Conservation (phyloP, 2,329 filamentous ascomycete genomes). For the Capronia americana region DNA sequence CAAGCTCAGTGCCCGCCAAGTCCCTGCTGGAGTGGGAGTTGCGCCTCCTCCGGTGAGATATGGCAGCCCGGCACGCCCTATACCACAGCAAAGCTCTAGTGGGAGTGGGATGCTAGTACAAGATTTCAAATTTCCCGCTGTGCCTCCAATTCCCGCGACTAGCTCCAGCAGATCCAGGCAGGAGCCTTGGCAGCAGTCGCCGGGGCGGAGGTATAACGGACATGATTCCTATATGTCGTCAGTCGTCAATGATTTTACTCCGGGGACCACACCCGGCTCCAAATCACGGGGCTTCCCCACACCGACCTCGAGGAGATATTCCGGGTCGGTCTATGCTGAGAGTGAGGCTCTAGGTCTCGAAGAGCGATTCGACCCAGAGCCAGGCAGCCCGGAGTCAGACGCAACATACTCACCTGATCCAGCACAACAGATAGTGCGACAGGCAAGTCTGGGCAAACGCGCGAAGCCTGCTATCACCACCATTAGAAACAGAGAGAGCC, state of each 20-base stretch:
- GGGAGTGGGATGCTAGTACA: constrained; percentile 29
- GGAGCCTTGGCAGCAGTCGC: constrained; percentile 22
- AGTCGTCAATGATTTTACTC: constrained; percentile 32
- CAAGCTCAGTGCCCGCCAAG: constrained; percentile 32
- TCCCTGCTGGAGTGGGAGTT: constrained; percentile 34
- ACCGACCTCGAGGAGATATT: constrained; percentile 30
- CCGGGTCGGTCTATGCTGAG: constrained; percentile 35
- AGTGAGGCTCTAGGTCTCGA: constrained; percentile 32
- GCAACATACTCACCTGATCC: constrained; percentile 21
- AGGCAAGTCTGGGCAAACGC: constrained; percentile 52
- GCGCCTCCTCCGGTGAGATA: constrained; percentile 32
- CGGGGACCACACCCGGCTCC: constrained; percentile 30
- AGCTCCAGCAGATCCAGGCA: constrained; percentile 22
- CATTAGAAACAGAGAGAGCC: constrained; percentile 42
- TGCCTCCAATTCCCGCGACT: constrained; percentile 29
- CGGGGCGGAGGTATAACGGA: constrained; percentile 30
- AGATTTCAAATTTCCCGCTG: constrained; percentile 32
- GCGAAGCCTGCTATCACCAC: constrained; percentile 52
- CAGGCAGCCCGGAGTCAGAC: constrained; percentile 12
- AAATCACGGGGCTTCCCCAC: constrained; percentile 32
- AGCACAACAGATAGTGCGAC: constrained; percentile 46
- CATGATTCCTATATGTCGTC: constrained; percentile 37
- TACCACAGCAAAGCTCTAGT: constrained; percentile 14
- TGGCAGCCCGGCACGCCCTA: constrained; percentile 16
- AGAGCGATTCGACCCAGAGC: constrained; percentile 21